phyloP scores from a whole-genome alignment of 495 filamentous ascomycete genomes.

The Aspergillus biplanus region DNA sequence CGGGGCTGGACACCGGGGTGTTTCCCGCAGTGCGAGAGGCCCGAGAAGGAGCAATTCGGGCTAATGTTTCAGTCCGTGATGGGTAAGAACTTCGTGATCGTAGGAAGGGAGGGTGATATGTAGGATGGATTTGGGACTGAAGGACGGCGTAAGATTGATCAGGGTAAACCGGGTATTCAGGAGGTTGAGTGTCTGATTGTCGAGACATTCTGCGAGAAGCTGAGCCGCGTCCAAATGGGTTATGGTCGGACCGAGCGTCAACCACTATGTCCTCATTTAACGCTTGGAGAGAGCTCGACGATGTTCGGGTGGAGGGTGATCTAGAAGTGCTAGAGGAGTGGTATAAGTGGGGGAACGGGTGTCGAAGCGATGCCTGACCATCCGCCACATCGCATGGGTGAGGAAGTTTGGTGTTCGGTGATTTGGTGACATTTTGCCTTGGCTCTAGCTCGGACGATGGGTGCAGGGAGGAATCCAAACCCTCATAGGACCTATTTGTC shows the following conservation, averaged over 20 bases:
- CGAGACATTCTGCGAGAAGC: slow-evolving; percentile 34
- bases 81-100: slow-evolving; percentile 48
- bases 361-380: slow-evolving; percentile 41
- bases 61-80: slow-evolving; percentile 38
- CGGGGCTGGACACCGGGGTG: slow-evolving; percentile 69
- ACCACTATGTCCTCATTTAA: slow-evolving; percentile 50
- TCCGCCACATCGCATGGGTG: slow-evolving; percentile 34
- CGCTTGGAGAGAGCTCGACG: slow-evolving; percentile 51
- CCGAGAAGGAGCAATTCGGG: slow-evolving; percentile 37
- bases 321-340: slow-evolving; percentile 39
- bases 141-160: slow-evolving; percentile 57
- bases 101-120: slow-evolving; percentile 43
- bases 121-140: slow-evolving; percentile 53
- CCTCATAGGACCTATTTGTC: slow-evolving; percentile 30
- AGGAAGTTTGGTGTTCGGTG: slow-evolving; percentile 34
- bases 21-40: slow-evolving; percentile 58
- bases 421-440: slow-evolving; percentile 31
- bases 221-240: slow-evolving; percentile 30
- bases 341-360: slow-evolving; percentile 44
- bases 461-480: slow-evolving; percentile 25
- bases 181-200: slow-evolving; percentile 31
- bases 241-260: slow-evolving; percentile 44
- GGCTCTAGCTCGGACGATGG: slow-evolving; percentile 33
- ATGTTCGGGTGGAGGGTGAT: slow-evolving; percentile 47
- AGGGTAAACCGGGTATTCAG: slow-evolving; percentile 55